Evolutionary conservation across 306 rosid genomes (phyloP), one percentile per base, ranked within the genome.

Genomic region (Elaeagnus macrophylla): DNA sequence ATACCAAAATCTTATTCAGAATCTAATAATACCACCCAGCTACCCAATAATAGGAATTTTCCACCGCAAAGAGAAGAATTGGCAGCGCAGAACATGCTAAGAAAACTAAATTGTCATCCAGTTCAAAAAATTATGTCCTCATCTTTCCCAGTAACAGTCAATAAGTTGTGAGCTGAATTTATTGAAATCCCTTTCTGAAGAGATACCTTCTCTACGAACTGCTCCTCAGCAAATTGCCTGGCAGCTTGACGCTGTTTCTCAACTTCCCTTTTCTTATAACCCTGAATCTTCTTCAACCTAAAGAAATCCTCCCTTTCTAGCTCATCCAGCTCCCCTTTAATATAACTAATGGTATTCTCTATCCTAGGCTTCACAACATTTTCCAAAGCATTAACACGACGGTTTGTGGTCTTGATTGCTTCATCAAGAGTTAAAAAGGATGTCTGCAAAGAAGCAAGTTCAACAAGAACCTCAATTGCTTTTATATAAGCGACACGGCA

Each of bases 271-370:
- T 64, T 89, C 83, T 85, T 89, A 37, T 62, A 89, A 3, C 94
- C 95, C 68, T 86, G 97, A 45, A 90, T 81, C 86, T 90, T 91
- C 81, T 91, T 91, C 61, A 91, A 65, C 81, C 95, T 81, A 64
- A 90, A 90, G 88, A 91, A 91, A 64, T 82, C 96, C 69, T 91
- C 95, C 53, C 97, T 91, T 57, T 91, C 97, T 20, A 91, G 79
- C 70, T 91, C 97, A 65, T 91, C 97, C 79, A 91, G 57, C 72
- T 91, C 95, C 5, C 71, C 95, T 84, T 86, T 86, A 40, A 86
- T 91, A 63, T 91, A 91, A 61, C 39, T 81, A 20, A 91, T 86
- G 1, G 97, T 86, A 39, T 91, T 86, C 82, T 86, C 97, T 61
- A 90, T 38, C 56, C 85, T 69, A 0, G 97, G 95, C 77, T 90